These are phyloP conservation scores for Dendrobium catenatum DNA, from an alignment of 106 monocot genomes.

Conservation along the genomic window DNA sequence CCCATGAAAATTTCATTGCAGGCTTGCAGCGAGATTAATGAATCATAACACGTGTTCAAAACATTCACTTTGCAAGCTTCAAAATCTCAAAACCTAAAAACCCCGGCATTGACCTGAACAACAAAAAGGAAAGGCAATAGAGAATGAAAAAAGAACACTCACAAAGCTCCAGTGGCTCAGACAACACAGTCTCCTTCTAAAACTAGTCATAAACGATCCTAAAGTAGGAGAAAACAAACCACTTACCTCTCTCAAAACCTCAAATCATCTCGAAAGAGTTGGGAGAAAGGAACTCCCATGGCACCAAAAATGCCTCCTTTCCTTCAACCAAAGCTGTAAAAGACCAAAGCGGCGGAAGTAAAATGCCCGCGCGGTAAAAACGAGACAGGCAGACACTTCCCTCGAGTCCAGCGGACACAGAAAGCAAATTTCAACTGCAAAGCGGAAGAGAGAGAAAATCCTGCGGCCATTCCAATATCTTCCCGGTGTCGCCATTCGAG, in stretches of 20 bases:
- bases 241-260: background rate
- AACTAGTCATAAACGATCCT: background rate
- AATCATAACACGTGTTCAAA: background rate
- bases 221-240: background rate
- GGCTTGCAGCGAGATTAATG: background rate
- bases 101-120: background rate
- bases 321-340: constrained; percentile 1
- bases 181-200: background rate
- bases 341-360: background rate
- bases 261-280: background rate
- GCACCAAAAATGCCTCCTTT: background rate
- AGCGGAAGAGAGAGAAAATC: background rate
- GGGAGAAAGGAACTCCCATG: background rate
- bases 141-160: background rate
- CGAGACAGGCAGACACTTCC: background rate
- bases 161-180: background rate
- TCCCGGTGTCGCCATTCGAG: background rate
- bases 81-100: background rate
- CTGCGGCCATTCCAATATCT: background rate
- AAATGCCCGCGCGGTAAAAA: background rate
- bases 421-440: background rate
- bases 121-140: background rate
- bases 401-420: background rate
- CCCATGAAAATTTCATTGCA: background rate
- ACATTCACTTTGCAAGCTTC: background rate